phyloP scores from a whole-genome alignment of 306 rosid species.

The Castanopsis chinensis region DNA sequence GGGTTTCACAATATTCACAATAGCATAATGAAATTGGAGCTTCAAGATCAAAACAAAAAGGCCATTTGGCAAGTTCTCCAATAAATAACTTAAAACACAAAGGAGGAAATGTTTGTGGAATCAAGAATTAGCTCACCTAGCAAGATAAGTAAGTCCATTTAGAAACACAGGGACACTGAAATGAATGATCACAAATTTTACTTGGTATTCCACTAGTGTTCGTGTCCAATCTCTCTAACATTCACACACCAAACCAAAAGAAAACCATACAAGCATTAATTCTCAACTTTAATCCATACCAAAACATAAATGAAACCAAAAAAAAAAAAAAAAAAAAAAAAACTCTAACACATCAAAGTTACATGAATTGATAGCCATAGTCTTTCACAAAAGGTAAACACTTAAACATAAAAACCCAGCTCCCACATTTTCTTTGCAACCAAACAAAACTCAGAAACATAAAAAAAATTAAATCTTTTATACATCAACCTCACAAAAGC shows the following conservation, averaged over 20 bases:
- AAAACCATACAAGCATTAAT: too few relatives aligned
- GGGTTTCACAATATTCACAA: too few relatives aligned
- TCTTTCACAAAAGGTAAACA: neutral
- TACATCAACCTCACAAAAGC: too few relatives aligned
- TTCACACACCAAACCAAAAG: conserved; percentile 32
- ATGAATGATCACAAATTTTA: conserved; percentile 87
- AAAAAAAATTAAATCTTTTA: too few relatives aligned
- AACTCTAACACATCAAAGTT: too few relatives aligned
- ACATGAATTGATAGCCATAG: neutral
- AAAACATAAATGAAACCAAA: neutral
- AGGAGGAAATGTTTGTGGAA: conserved; percentile 10
- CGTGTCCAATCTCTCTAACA: conserved; percentile 84
- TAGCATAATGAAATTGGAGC: too few relatives aligned
- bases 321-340: neutral
- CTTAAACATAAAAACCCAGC: neutral
- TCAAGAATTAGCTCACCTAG: conserved; percentile 54
- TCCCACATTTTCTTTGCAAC: neutral
- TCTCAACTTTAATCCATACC: conserved; percentile 5
- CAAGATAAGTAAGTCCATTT: conserved; percentile 91
- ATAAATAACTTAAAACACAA: neutral
- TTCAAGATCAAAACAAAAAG: too few relatives aligned
- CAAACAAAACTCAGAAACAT: neutral
- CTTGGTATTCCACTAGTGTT: conserved; percentile 74
- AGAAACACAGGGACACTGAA: conserved; percentile 85
- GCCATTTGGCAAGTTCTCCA: neutral